Evolutionary conservation across 148 eudicot genomes (phyloP), one percentile per base, ranked within the genome.

Genomic region (Chenopodium formosanum): DNA sequence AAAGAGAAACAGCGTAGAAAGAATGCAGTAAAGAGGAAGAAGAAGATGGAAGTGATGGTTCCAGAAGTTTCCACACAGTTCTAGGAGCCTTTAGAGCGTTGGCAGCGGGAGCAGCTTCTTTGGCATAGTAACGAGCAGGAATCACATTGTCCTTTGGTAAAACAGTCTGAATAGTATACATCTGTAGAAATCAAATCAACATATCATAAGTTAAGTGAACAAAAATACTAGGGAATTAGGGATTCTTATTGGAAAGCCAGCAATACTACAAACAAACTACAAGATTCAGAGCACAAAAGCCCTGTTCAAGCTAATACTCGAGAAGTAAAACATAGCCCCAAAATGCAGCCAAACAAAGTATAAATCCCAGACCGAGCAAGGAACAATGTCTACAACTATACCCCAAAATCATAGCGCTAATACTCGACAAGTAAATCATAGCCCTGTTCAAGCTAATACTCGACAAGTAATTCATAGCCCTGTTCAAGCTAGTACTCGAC

Each of bases 81-180:
- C 82, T 81, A 2, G 67, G 34, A 20, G 77, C 99, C 88, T 95
- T 96, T n/a, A 90, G 91, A 32, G 86, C 87, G 37, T 84, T 62
- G 56, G 90, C 72, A 81, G 84, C 69, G 44, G 83, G 93, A 85
- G 91, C 78, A 69, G 92, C 91, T 77, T 81, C 92, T 79, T 91
- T 90, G 66, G 98, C 93, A 86, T 87, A 92, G 84, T 81, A 86
- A 44, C 98, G 95, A 58, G 86, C 87, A 44, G 91, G 83, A 79
- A 83, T 77, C 71, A 87, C 84, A 84, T 81, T 78, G 73, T 87
- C 91, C 83, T 85, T 83, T 75, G 88, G 97, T 68, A 94, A 62
- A 74, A 89, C 73, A 76, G 58, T 72, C 83, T 85, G 88, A 76
- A 87, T 88, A 86, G 82, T 84, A 82, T 84, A 86, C 75, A 91